Percentiles rank a stretch among this genome's conserved stretches.
phyloP scores from a whole-genome alignment of 2,329 filamentous ascomycete genomes.

The Colletotrichum endophyticum region DNA sequence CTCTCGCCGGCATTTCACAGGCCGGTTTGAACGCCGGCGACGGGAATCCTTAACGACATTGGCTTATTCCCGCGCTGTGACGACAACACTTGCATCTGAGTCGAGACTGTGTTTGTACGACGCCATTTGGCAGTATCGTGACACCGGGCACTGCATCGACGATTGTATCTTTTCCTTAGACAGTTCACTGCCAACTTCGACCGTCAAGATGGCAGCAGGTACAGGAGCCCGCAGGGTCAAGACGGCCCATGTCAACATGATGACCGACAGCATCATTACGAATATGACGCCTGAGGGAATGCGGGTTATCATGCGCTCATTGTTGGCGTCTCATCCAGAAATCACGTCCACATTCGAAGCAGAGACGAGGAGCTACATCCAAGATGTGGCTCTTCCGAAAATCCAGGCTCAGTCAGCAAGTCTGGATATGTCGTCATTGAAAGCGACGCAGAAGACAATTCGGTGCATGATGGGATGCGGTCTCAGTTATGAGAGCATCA shows the following conservation, averaged over 20 bases:
- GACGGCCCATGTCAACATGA: slow-evolving; percentile 50
- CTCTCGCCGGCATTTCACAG: background rate
- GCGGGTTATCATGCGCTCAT: slow-evolving; percentile 38
- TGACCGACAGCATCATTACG: slow-evolving; percentile 50
- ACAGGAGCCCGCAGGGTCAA: slow-evolving; percentile 14
- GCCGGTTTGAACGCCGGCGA: background rate
- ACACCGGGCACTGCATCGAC: background rate
- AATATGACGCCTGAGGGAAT: slow-evolving; percentile 44
- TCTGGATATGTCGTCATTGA: background rate
- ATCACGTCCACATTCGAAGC: slow-evolving; percentile 36
- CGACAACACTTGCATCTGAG: background rate
- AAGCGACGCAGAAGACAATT: slow-evolving; percentile 23
- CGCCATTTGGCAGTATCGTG: background rate
- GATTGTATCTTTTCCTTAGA: background rate
- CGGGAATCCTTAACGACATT: background rate
- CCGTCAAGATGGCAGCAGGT: background rate
- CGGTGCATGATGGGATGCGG: slow-evolving; percentile 31
- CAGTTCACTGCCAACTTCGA: background rate
- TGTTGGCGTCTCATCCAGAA: slow-evolving; percentile 25
- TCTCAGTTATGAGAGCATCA: slow-evolving; percentile 22
- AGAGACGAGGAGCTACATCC: slow-evolving; percentile 31
- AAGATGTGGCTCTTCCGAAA: slow-evolving; percentile 16
- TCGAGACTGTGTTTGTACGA: background rate
- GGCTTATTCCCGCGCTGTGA: background rate
- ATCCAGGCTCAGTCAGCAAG: background rate